phyloP scores from a whole-genome alignment of 2,329 filamentous ascomycete genomes.

The Pestalotiopsis sp. region DNA sequence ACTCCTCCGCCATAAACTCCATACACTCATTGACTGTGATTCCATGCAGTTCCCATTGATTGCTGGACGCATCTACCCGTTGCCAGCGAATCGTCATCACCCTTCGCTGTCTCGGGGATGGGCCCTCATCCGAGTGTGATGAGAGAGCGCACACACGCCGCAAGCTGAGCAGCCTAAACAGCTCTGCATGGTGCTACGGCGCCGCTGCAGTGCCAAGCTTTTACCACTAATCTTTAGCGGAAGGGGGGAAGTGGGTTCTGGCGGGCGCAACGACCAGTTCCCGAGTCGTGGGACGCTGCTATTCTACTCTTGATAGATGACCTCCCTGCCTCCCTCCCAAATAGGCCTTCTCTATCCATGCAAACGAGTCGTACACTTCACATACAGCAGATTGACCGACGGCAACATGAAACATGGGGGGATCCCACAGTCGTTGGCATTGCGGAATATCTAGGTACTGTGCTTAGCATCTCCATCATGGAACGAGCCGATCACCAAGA shows the following conservation, averaged over 20 bases:
- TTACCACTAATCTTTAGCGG: background rate
- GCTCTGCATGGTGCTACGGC: background rate
- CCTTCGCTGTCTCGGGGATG: background rate
- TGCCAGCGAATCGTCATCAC: background rate
- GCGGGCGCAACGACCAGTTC: background rate
- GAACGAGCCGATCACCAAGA: background rate
- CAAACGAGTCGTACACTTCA: background rate
- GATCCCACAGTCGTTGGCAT: background rate
- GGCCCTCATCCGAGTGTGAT: background rate
- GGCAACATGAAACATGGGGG: background rate
- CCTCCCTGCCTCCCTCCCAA: background rate
- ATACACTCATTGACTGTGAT: background rate
- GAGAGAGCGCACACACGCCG: background rate
- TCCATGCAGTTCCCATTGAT: background rate
- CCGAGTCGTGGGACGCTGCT: background rate
- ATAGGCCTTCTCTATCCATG: background rate
- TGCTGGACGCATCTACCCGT: background rate
- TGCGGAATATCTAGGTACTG: background rate
- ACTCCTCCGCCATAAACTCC: background rate
- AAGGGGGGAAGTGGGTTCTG: background rate
- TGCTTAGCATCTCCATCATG: background rate
- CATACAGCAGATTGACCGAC: background rate
- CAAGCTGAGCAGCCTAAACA: no score
- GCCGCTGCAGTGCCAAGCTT: background rate
- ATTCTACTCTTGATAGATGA: background rate